Base-by-base conservation (phyloP, 2,329 filamentous ascomycete genomes). In the Hypoxylon sp. region DNA sequence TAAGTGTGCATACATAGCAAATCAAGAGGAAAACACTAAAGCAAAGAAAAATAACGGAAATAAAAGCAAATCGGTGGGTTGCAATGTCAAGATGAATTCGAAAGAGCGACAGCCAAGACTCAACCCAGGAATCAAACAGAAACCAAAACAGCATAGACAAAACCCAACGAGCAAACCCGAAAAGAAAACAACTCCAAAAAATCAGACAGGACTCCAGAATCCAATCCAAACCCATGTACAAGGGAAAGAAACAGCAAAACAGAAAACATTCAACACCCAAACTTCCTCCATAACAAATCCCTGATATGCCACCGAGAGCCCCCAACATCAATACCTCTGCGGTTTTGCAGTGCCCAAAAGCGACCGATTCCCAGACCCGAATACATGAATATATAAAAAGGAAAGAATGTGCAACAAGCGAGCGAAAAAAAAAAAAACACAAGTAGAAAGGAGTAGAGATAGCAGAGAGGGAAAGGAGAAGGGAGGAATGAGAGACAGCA, bases 291-390 rank as follows among this genome's bases (percentile, higher is more conserved):
- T 5, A 8, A 42, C 31, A 51, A 30, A 7, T 37, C 5, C 54
- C 53, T 37, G 13, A 33, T 14, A 25, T 20, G 27, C 35, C 64
- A 5, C 6, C 58, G 30, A 35, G 13, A 2, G 25, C 25, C n/a
- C 59, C 59, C 30, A 33, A 44, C 22, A 42, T n/a, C 14, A n/a
- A 25, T 62, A 27, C 33, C 48, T 61, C 64, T 40, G 40, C 64
- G 60, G 64, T 56, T 64, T 67, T 70, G 60, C 67, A 61, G 57
- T 51, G 49, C 64, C 67, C 56, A 22, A 8, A 44, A 66, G 64
- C 25, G 56, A 64, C 25, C 20, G 51, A 64, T 55, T 31, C 25
- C 14, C n/a, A 49, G 3, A 25, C 35, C n/a, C 31, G 1, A 49
- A 17, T 22, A 30, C 2, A 17, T 30, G n/a, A 48, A 33, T 22